Percentiles rank a stretch among this genome's conserved stretches.
Conservation (phyloP, 345 rosid genomes). For the Gossypium turneri region DNA sequence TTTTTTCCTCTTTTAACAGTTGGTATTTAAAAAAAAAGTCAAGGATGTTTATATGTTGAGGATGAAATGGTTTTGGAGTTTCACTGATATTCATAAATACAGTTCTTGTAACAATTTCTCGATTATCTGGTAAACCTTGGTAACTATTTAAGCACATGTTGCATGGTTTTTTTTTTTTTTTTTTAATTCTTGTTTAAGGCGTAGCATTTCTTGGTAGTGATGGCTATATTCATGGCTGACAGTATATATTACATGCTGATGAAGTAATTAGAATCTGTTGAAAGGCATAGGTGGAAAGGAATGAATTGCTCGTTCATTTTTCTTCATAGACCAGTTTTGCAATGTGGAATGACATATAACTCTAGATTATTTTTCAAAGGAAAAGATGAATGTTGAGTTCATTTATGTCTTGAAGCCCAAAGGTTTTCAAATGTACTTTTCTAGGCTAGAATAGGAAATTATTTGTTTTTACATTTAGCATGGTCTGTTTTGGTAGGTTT, state of each 20-base stretch:
- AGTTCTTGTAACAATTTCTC: constrained; percentile 1
- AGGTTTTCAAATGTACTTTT: neutral
- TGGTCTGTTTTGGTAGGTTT: neutral
- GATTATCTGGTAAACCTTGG: neutral
- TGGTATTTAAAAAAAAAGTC: neutral
- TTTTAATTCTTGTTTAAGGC: neutral
- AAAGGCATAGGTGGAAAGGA: neutral
- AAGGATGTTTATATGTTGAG: neutral
- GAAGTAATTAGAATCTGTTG: neutral
- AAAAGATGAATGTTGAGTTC: constrained; percentile 11
- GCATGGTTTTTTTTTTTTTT: neutral
- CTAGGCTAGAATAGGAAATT: neutral
- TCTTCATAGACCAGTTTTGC: neutral
- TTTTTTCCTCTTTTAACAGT: neutral
- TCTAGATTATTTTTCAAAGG: neutral
- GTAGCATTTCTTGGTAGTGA: neutral
- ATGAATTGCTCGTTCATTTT: neutral
- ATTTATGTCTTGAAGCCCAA: neutral
- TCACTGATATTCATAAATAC: neutral
- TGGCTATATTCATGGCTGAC: neutral
- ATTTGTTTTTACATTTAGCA: neutral
- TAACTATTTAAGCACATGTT: neutral
- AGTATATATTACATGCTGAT: neutral
- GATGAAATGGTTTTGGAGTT: neutral
- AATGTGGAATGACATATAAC: neutral